Evolutionary conservation across 495 filamentous ascomycete genomes (phyloP), one percentile per base, ranked within the genome.

Genomic region (Penicillium ucsense): DNA sequence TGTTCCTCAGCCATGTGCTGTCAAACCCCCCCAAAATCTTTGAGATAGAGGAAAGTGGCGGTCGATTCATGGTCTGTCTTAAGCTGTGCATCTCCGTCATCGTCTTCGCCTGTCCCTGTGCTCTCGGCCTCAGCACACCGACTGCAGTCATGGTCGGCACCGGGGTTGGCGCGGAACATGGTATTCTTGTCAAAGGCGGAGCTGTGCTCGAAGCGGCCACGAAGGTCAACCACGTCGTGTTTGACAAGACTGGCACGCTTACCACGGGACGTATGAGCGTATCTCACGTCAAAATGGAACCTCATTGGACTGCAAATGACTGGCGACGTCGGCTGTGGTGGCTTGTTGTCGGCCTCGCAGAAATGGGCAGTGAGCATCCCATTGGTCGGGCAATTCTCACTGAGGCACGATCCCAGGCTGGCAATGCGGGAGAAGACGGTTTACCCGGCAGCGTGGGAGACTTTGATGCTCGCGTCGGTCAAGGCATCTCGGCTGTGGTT

Each of bases 131-230:
- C 10, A 87, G 86, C 38, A 97, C 92, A 0, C 92, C 92, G 3
- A 99, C 92, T 0, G 92, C 92, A 2, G 90, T 99, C 54, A 97
- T 99, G 94, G 92, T 99, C 3, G 92, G 94, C 8, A 97, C 94
- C 6, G 92, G 92, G 38, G 81, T 97, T 27, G 92, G 94, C 35
- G 92, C 92, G n/a, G 88, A 95, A 59, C 84, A 95, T 55, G 92
- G 92, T 6, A 99, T 99, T 57, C 75, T 99, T 2, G 85, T 97
- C 62, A 99, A 99, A 62, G 90, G 94, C 43, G 92, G 92, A 30
- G 90, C 88, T 35, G 88, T 90, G 30, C 72, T 99, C 9, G 92
- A 99, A 66, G 90, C 81, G 3, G 86, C 90, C 0, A 99, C 91
- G 3, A 91, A 88, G 58, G 77, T 99, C 57, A 91, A 81, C 10